A percentile compares a stretch with the other conserved stretches of the same genome.
phyloP scores from a whole-genome alignment of 2,329 filamentous ascomycete species.

The Diaporthe sp. region DNA sequence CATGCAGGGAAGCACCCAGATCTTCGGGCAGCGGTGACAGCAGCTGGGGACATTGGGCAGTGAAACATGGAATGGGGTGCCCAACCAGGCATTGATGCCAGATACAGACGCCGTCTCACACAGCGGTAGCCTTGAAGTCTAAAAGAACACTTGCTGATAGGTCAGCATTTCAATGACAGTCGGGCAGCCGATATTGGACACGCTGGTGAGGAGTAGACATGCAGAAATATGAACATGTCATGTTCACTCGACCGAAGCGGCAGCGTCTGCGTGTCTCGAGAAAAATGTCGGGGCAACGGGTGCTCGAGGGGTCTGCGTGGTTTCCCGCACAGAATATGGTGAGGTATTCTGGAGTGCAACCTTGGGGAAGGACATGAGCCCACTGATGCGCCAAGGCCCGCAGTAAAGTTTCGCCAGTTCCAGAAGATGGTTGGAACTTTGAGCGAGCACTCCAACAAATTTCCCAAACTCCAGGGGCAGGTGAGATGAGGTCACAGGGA shows the following conservation, averaged over 20 bases:
- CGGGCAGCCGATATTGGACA: slow-evolving; percentile 19
- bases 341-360: not conserved
- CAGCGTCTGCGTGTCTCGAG: slow-evolving; percentile 9
- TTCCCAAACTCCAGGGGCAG: slow-evolving; percentile 13
- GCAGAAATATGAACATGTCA: slow-evolving; percentile 8
- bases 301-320: not conserved
- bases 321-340: not conserved
- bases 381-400: slow-evolving; percentile 21
- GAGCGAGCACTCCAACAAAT: not conserved
- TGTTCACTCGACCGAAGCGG: slow-evolving; percentile 14
- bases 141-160: slow-evolving; percentile 34
- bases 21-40: slow-evolving; percentile 39
- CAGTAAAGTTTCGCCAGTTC: slow-evolving; percentile 26
- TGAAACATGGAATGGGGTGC: slow-evolving; percentile 38
- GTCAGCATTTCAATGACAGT: slow-evolving; percentile 14
- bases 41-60: slow-evolving; percentile 39
- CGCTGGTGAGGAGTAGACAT: not conserved
- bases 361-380: not conserved
- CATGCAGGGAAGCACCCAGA: slow-evolving; percentile 37
- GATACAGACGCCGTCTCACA: slow-evolving; percentile 38
- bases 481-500: not conserved
- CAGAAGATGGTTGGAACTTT: slow-evolving; percentile 13
- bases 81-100: slow-evolving; percentile 41
- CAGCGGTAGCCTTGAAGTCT: slow-evolving; percentile 19
- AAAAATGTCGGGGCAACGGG: not conserved